Base-by-base conservation (phyloP, 257 asterid species). In the Fraxinus anomala region DNA sequence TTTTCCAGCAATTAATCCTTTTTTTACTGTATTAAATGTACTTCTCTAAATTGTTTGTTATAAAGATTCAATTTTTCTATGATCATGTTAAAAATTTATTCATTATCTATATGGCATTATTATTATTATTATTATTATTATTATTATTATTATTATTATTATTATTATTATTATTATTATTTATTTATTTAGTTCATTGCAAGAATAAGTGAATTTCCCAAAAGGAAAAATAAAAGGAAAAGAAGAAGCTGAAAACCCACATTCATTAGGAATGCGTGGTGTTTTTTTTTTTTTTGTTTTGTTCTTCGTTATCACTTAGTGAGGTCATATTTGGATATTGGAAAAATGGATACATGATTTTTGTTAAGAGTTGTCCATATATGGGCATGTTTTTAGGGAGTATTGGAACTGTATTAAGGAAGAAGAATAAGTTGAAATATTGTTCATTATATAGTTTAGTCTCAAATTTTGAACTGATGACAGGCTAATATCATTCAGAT, bases 401-500 rank as follows among this genome's bases (percentile, higher is more conserved):
- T 19, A 54, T 1, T n/a, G 12, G 65, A 19, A 54, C 54, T 10
- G 12, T 44, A 44, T 12, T 13, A 44, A 47, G 56, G 56, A 47
- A 14, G 56, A 47, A 47, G 49, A 14, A 47, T 47, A 47, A 47
- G n/a, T 54, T n/a, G 26, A 54, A 54, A 54, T 17, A 54, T 17
- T 56, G 26, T 56, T 19, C 66, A 6, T n/a, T n/a, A n/a, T 19
- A n/a, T 12, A 56, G 9, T n/a, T 5, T 54, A n/a, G 19, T 63
- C 33, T 10, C 28, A 63, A 76, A 74, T 70, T 75, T 71, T 49
- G 28, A 71, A 75, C 85, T 83, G 34, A 80, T 31, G 80, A 7
- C 66, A 83, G 44, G 77, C 77, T 79, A 78, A 68, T 77, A 49
- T 73, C 75, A 26, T 85, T 89, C 85, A 92, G 97, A 88, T 80